phyloP scores from a whole-genome alignment of 257 asterid species.

The Handroanthus guayacan region DNA sequence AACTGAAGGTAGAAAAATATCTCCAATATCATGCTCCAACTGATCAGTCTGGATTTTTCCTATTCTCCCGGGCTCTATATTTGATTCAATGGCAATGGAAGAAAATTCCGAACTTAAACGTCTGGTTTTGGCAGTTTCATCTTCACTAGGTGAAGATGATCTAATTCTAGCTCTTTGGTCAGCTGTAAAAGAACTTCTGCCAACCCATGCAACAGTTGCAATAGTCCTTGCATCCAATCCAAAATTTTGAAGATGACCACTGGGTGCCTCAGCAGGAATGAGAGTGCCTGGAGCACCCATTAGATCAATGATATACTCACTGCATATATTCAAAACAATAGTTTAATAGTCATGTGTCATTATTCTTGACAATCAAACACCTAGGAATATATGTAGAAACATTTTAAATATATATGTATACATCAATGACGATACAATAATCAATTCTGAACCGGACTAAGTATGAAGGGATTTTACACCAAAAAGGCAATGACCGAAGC shows the following conservation, averaged over 20 bases:
- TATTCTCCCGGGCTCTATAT: conserved; percentile 40
- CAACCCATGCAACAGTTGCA: conserved; percentile 43
- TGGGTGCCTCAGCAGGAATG: conserved; percentile 87
- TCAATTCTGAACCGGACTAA: conserved; percentile 5
- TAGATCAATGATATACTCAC: conserved; percentile 95
- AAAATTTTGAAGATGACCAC: conserved; percentile 61
- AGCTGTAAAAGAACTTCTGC: conserved; percentile 40
- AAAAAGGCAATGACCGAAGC: conserved; percentile 6
- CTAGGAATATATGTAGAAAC: conserved; percentile 9
- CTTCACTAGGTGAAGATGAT: conserved; percentile 42
- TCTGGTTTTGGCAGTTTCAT: conserved; percentile 39
- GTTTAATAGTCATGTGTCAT: conserved; percentile 12
- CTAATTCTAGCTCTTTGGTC: conserved; percentile 43
- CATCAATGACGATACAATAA: neutral
- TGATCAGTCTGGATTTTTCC: conserved; percentile 42
- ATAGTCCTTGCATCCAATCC: conserved; percentile 61
- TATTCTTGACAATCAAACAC: neutral
- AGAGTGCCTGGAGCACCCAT: conserved; percentile 99
- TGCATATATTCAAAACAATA: conserved; percentile 53
- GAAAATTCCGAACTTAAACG: conserved; percentile 48
- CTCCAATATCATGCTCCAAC: conserved; percentile 49
- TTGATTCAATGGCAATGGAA: conserved; percentile 40
- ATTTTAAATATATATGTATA: conserved; percentile 7
- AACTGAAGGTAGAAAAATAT: conserved; percentile 42
- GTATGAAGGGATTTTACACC: neutral